Evolutionary conservation across 371 early-diverging fungal genomes (phyloP).

Genomic region (Lichtheimia ornata): DNA sequence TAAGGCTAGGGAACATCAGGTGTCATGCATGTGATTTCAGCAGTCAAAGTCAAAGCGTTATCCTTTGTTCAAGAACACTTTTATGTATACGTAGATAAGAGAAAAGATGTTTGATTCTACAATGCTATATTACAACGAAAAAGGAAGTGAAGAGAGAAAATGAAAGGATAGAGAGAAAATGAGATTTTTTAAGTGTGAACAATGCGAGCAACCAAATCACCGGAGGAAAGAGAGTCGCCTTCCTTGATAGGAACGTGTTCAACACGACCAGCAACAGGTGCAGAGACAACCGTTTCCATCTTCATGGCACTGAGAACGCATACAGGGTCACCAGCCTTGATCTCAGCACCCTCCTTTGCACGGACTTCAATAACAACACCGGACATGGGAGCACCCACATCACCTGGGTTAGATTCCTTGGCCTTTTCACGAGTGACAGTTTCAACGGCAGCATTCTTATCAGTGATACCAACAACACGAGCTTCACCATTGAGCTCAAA

Average conservation of each 20-base stretch:
- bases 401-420: constrained; percentile 71
- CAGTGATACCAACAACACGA: constrained; percentile 78
- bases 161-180: too few species aligned
- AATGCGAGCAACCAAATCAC: constrained; percentile 78
- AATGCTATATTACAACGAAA: constrained; percentile 3
- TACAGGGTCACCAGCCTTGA: constrained; percentile 90
- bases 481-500: constrained; percentile 95
- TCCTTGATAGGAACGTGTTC: constrained; percentile 71
- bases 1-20: too few species aligned
- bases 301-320: constrained; percentile 95
- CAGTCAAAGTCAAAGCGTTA: too few species aligned
- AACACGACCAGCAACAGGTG: constrained; percentile 80
- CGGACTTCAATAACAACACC: constrained; percentile 92
- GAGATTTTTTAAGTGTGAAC: constrained; percentile 21
- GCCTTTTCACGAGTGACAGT: constrained; percentile 77
- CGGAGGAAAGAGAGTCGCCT: constrained; percentile 79
- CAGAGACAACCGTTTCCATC: constrained; percentile 94
- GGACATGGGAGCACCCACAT: constrained; percentile 93
- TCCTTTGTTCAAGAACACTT: too few species aligned
- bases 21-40: too few species aligned
- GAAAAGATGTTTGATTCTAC: neutral
- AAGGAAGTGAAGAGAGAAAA: neutral
- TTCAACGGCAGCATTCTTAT: constrained; percentile 64
- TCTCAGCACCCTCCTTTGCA: constrained; percentile 74
- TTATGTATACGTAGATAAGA: too few species aligned